Base-by-base conservation (phyloP, 2,329 filamentous ascomycete species). In the Calonectria multiphialidica region DNA sequence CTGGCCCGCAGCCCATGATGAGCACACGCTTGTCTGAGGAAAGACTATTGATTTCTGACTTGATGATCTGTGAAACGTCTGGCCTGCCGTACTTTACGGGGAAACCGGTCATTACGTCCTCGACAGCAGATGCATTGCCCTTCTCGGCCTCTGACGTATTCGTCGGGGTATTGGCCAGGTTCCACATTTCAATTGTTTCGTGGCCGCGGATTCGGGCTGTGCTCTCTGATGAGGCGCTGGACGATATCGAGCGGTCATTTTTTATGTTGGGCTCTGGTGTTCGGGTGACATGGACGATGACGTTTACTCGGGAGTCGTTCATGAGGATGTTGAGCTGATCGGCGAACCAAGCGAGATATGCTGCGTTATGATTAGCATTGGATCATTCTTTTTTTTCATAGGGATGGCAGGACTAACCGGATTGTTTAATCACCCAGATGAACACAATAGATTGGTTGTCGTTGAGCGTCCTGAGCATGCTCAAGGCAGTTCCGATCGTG, bases 1-100 rank as follows among this genome's bases (percentile, higher is more conserved):
- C 80, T 1, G 88, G 87, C 1, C 87, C 88, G 80, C 88, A 89
- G 12, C 84, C 86, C 72, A 87, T 83, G 67, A 89, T 80, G 44
- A 85, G 77, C 47, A 87, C 81, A 1, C 83, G 82, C 66, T 84
- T 79, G 23, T 81, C 74, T 13, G 75, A 66, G 2, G 76, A 72
- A 0, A 80, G 77, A 6, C 73, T 77, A 0, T 77, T 74, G 4
- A 87, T 74, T 0, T 79, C 76, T 16, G 78, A 74, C 2, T 76
- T 78, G 9, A 88, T 81, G 15, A 88, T 72, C 0, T 65, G 72
- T 1, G 74, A 66, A 3, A 87, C 75, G 59, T 87, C 80, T 1
- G 87, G 87, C 8, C 85, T 80, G 8, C 80, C 80, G 23, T 80
- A 81, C 9, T 69, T 72, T 61, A 86, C 77, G 5, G 61, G 21